phyloP scores from a whole-genome alignment of 2,329 filamentous ascomycete species.

The Pyrenochaeta sp. region DNA sequence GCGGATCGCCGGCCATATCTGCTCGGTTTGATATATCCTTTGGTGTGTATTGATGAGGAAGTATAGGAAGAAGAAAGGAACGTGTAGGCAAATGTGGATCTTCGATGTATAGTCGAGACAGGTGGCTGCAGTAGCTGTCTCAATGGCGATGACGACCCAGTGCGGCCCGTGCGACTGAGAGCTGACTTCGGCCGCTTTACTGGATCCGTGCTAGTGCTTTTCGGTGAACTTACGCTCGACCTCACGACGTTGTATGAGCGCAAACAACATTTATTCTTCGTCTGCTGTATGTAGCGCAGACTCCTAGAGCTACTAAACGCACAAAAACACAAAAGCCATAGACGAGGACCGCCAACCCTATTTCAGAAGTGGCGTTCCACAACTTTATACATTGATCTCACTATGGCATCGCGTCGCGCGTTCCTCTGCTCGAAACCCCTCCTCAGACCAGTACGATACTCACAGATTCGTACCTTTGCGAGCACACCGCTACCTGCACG shows the following conservation, averaged over 20 bases:
- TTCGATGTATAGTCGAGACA: conserved; percentile 38
- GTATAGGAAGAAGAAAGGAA: conserved; percentile 7
- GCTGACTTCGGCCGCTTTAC: conserved; percentile 31
- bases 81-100: conserved; percentile 14
- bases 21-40: conserved; percentile 7
- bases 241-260: conserved; percentile 33
- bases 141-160: conserved; percentile 42
- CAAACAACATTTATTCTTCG: conserved; percentile 1
- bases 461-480: conserved; percentile 15
- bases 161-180: conserved; percentile 36
- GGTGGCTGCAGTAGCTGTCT: conserved; percentile 43
- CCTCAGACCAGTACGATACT: conserved; percentile 4
- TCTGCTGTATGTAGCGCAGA: background rate
- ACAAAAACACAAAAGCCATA: background rate
- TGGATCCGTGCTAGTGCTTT: conserved; percentile 21
- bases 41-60: background rate
- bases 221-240: conserved; percentile 11
- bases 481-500: conserved; percentile 2
- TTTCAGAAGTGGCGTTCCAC: background rate
- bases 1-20: conserved; percentile 49
- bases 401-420: conserved; percentile 23
- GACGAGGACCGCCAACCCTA: background rate
- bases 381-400: background rate
- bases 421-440: conserved; percentile 12
- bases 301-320: background rate